These are phyloP conservation scores for Trametes sp. DNA, from an alignment of 1,284 basidiomycete genomes.

Conservation along the genomic window DNA sequence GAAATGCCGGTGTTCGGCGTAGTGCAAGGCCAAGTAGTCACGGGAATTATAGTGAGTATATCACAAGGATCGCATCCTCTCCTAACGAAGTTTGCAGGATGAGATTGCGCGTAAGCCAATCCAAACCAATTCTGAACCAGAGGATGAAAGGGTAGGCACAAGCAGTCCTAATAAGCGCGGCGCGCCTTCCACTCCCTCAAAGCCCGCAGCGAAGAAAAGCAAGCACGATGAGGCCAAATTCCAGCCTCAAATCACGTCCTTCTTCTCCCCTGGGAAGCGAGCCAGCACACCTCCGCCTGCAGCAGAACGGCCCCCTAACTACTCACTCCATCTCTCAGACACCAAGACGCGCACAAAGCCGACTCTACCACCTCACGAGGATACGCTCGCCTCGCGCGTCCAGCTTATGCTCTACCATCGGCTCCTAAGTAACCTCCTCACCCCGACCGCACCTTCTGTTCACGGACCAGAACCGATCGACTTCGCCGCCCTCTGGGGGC, in stretches of 20 bases:
- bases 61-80: neutral
- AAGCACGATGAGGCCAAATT: conserved; percentile 23
- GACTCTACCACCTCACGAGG: conserved; percentile 66
- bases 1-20: conserved; percentile 80
- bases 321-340: conserved; percentile 65
- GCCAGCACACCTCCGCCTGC: neutral
- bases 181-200: conserved; percentile 32
- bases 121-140: neutral
- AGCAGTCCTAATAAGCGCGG: conserved; percentile 30
- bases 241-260: conserved; percentile 37
- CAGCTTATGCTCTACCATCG: conserved; percentile 89
- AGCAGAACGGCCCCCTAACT: neutral
- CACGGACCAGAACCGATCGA: conserved; percentile 47
- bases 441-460: conserved; percentile 37
- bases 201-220: conserved; percentile 38
- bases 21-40: conserved; percentile 60
- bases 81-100: conserved; percentile 49
- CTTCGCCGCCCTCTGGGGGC: conserved; percentile 63
- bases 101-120: conserved; percentile 51
- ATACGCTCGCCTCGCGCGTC: conserved; percentile 70
- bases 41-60: conserved; percentile 76
- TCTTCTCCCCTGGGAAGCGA: conserved; percentile 32
- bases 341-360: conserved; percentile 74
- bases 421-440: conserved; percentile 64
- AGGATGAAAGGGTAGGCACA: neutral